These are phyloP conservation scores for Gomphus sp. DNA, from an alignment of 1,284 basidiomycete species.

Conservation along the genomic window DNA sequence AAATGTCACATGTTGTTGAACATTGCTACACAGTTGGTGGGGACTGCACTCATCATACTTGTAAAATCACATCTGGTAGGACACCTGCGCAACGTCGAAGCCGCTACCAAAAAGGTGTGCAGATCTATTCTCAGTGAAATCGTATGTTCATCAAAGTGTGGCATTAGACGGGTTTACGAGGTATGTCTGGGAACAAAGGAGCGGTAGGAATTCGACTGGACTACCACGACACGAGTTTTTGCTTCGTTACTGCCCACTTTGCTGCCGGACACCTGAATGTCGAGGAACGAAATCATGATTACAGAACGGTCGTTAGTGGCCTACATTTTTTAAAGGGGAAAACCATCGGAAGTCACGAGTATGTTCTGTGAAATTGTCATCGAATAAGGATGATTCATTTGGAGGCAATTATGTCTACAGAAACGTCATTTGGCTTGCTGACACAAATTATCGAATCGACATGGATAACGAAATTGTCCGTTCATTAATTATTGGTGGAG, in stretches of 20 bases:
- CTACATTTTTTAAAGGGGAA: slow-evolving; percentile 86
- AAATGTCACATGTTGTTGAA: slow-evolving; percentile 7
- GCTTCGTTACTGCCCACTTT: slow-evolving; percentile 93
- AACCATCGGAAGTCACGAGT: slow-evolving; percentile 87
- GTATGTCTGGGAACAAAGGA: slow-evolving; percentile 97
- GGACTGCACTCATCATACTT: slow-evolving; percentile 84
- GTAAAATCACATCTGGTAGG: slow-evolving; percentile 71
- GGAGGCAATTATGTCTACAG: slow-evolving; percentile 27
- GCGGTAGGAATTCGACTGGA: slow-evolving; percentile 91
- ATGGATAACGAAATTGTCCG: slow-evolving; percentile 78
- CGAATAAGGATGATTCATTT: neutral
- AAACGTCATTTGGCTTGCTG: slow-evolving; percentile 89
- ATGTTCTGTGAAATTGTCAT: slow-evolving; percentile 21
- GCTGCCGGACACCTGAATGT: slow-evolving; percentile 89
- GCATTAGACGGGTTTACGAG: slow-evolving; percentile 82
- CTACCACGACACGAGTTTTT: slow-evolving; percentile 85
- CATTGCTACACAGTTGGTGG: slow-evolving; percentile 62
- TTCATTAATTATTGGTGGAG: slow-evolving; percentile 47
- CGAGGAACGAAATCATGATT: slow-evolving; percentile 90
- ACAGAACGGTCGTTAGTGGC: slow-evolving; percentile 76
- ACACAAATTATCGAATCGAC: slow-evolving; percentile 93
- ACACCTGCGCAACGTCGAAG: slow-evolving; percentile 87
- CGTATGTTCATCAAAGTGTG: slow-evolving; percentile 5
- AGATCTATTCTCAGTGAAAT: neutral
- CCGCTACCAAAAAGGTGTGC: slow-evolving; percentile 78